Conservation (phyloP, 164 flowering plant genomes). For the Akebia trifoliata region DNA sequence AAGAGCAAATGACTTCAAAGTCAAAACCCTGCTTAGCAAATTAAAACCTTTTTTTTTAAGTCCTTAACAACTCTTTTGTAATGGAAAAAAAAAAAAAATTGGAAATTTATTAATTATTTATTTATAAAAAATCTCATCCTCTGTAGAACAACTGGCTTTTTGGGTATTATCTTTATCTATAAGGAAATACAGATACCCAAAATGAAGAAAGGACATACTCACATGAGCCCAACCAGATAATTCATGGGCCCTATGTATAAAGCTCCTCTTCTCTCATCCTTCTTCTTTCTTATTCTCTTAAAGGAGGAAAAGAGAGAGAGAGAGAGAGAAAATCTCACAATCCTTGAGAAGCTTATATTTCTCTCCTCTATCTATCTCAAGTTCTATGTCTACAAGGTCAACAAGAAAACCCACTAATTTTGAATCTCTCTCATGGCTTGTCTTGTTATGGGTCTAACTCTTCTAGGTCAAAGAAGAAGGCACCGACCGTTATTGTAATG, state of each 20-base stretch:
- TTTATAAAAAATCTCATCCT: too few species aligned
- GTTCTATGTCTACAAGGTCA: too few species aligned
- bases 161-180: constrained; percentile 21
- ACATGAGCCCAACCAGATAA: constrained; percentile 78
- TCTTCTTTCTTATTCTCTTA: constrained; percentile 10
- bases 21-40: too few species aligned
- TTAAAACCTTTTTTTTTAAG: too few species aligned
- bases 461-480: constrained; percentile 25
- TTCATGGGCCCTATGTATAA: constrained; percentile 43
- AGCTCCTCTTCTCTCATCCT: too few species aligned
- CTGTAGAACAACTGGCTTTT: constrained; percentile 37
- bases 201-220: constrained; percentile 62
- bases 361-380: too few species aligned
- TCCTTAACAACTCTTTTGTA: constrained; percentile 14
- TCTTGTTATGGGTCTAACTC: constrained; percentile 7
- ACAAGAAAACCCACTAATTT: constrained; percentile 18
- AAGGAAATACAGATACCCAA: constrained; percentile 16
- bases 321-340: not conserved
- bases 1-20: too few species aligned
- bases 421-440: constrained; percentile 17
- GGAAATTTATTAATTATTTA: too few species aligned
- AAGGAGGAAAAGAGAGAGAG: not conserved
- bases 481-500: constrained; percentile 26
- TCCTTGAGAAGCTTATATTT: too few species aligned
- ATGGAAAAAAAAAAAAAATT: too few species aligned